Evolutionary conservation across 805 yeast species (phyloP).

Genomic region (Candida coleopterorum): DNA sequence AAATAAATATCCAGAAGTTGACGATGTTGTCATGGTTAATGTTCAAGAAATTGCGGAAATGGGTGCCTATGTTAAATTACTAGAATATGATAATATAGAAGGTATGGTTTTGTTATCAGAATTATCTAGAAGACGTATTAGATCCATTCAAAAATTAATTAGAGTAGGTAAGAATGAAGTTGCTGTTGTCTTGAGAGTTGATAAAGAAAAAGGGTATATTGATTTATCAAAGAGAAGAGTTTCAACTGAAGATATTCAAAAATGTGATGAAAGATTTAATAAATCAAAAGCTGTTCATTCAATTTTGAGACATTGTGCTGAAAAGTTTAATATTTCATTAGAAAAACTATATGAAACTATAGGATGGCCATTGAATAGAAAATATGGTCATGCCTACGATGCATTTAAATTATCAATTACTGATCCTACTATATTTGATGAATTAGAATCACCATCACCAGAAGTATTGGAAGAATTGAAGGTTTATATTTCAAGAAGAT

Average conservation of each 20-base stretch:
- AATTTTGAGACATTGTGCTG: slow-evolving; percentile 97
- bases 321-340: slow-evolving; percentile 83
- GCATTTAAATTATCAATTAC: slow-evolving; percentile 96
- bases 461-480: slow-evolving; percentile 82
- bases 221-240: slow-evolving; percentile 97
- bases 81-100: slow-evolving; percentile 97
- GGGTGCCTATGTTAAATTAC: slow-evolving; percentile 96
- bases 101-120: slow-evolving; percentile 97
- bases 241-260: slow-evolving; percentile 92
- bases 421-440: slow-evolving; percentile 83
- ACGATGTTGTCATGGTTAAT: slow-evolving; percentile 98
- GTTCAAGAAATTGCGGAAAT: slow-evolving; percentile 98
- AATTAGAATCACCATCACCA: slow-evolving; percentile 61
- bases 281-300: slow-evolving; percentile 97
- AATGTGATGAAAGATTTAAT: slow-evolving; percentile 96
- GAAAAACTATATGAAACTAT: slow-evolving; percentile 81
- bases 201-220: slow-evolving; percentile 97
- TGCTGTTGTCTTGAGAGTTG: slow-evolving; percentile 95
- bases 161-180: slow-evolving; percentile 98
- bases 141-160: slow-evolving; percentile 94
- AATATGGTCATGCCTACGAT: slow-evolving; percentile 95
- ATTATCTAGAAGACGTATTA: slow-evolving; percentile 95
- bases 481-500: slow-evolving; percentile 82
- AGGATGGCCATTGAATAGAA: slow-evolving; percentile 97
- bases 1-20: slow-evolving; percentile 97